Evolutionary conservation across 2,329 filamentous ascomycete genomes (phyloP).

Genomic region (Aspergillus oerlinghausenensis): DNA sequence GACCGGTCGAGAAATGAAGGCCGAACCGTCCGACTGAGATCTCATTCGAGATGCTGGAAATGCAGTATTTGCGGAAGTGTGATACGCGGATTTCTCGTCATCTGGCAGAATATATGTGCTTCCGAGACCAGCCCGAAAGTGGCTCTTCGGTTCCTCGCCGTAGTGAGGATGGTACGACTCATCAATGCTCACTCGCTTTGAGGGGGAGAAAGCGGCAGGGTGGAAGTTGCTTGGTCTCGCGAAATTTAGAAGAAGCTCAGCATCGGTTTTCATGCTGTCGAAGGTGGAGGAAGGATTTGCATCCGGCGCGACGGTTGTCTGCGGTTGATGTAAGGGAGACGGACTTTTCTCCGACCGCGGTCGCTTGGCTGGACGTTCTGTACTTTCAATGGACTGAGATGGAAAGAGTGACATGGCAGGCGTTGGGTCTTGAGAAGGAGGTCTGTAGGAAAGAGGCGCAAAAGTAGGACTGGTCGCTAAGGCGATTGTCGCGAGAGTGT

Average conservation of each 20-base stretch:
- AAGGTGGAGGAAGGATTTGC: constrained; percentile 28
- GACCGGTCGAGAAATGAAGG: constrained; percentile 32
- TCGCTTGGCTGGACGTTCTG: constrained; percentile 54
- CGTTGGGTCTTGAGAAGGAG: constrained; percentile 23
- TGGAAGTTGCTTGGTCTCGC: constrained; percentile 36
- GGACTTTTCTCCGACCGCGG: constrained; percentile 55
- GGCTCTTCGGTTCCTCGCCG: constrained; percentile 18
- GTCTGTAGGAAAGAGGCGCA: constrained; percentile 29
- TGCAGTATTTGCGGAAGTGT: constrained; percentile 13
- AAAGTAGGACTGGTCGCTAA: constrained; percentile 47
- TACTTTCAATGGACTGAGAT: constrained; percentile 24
- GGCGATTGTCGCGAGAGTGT: constrained; percentile 48
- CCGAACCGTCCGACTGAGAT: constrained; percentile 41
- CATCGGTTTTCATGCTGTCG: constrained; percentile 45
- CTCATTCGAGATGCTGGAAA: constrained; percentile 34
- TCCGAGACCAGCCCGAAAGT: constrained; percentile 18
- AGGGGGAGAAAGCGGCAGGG: constrained; percentile 15
- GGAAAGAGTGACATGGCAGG: constrained; percentile 25
- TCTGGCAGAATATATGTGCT: constrained; percentile 12
- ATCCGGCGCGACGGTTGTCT: constrained; percentile 21
- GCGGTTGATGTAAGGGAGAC: constrained; percentile 36
- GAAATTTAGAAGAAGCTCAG: constrained; percentile 45
- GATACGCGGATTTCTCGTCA: constrained; percentile 14
- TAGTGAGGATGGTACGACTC: constrained; percentile 23
- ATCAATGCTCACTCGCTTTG: constrained; percentile 30